These are phyloP conservation scores for Sextonia rubra DNA, from an alignment of 164 flowering plant species.

Conservation along the genomic window DNA sequence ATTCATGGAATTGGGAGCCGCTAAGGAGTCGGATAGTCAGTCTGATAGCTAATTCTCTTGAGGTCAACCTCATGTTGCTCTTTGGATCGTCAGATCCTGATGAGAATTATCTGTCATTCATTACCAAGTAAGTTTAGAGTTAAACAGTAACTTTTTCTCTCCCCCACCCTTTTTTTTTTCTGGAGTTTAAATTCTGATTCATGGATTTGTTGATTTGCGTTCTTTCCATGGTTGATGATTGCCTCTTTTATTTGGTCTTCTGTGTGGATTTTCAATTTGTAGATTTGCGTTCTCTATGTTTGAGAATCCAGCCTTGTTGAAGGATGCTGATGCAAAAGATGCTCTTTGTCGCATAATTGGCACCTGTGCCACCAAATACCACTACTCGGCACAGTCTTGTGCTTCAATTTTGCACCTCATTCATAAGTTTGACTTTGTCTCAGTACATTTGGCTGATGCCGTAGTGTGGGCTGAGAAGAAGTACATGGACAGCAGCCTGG, in stretches of 20 bases:
- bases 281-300: conserved; percentile 66
- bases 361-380: conserved; percentile 82
- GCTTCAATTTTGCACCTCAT: conserved; percentile 84
- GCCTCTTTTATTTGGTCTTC: background rate
- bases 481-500: conserved; percentile 81
- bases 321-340: conserved; percentile 69
- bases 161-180: background rate
- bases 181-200: background rate
- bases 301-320: conserved; percentile 71
- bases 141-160: background rate
- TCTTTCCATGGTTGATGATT: background rate
- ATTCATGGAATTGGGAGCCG: conserved; percentile 85
- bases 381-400: conserved; percentile 67
- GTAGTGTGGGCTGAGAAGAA: conserved; percentile 75
- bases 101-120: conserved; percentile 75
- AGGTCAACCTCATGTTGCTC: conserved; percentile 74
- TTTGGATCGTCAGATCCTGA: conserved; percentile 86
- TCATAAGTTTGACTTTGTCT: conserved; percentile 77
- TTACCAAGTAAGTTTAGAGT: conserved; percentile 56
- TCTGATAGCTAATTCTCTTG: conserved; percentile 80
- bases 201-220: background rate
- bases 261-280: conserved; percentile 12
- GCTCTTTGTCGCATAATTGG: conserved; percentile 85
- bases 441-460: conserved; percentile 69
- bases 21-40: conserved; percentile 72